phyloP scores from a whole-genome alignment of 148 eudicot species.

The Nyssa sinensis region DNA sequence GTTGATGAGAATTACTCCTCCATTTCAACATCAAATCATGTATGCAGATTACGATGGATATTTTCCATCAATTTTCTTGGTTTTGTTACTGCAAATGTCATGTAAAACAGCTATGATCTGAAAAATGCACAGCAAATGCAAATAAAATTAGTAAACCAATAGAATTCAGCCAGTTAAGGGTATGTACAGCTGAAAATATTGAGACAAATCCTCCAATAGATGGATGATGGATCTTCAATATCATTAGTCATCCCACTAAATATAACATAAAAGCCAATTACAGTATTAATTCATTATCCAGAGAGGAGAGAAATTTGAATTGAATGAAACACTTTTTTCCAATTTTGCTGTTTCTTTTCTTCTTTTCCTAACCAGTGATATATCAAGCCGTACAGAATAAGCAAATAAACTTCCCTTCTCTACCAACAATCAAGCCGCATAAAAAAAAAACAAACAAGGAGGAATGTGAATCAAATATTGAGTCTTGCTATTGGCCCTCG shows the following conservation, averaged over 20 bases:
- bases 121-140: too few relatives aligned
- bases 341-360: not conserved
- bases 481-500: slow-evolving; percentile 55
- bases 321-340: not conserved
- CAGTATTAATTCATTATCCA: not conserved
- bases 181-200: too few relatives aligned
- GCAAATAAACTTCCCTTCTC: slow-evolving; percentile 6
- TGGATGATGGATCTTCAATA: too few relatives aligned
- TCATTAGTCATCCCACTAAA: not conserved
- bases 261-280: not conserved
- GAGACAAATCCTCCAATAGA: too few relatives aligned
- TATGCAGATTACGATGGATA: too few relatives aligned
- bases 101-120: too few relatives aligned
- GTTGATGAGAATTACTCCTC: too few relatives aligned
- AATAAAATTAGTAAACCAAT: too few relatives aligned
- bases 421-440: not conserved
- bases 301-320: not conserved
- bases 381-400: slow-evolving; percentile 5
- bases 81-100: too few relatives aligned
- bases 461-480: not conserved
- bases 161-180: too few relatives aligned
- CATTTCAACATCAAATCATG: too few relatives aligned
- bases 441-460: not conserved
- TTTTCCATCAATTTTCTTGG: too few relatives aligned
- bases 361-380: not conserved